Base-by-base conservation (phyloP, 495 filamentous ascomycete species). In the Xylaria acuta region DNA sequence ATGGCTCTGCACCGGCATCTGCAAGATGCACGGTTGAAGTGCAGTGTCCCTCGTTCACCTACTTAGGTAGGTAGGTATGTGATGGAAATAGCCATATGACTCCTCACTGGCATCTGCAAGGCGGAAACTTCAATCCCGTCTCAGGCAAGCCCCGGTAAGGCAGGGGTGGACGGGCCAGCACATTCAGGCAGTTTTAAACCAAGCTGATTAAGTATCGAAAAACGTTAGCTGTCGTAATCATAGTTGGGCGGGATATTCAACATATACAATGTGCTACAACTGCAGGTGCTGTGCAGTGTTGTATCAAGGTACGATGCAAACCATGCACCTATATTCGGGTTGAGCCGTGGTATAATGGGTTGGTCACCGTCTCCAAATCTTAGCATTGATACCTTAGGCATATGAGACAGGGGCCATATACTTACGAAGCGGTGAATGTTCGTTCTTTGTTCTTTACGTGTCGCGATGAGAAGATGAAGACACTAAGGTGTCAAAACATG, bases 41-140 rank as follows among this genome's bases (percentile, higher is more conserved):
- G 58, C 30, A n/a, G 34, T 43, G 66, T n/a, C 20, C 32, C 58
- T 60, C n/a, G 34, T 22, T 38, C 38, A 36, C 58, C 34, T 60
- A 38, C 58, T 60, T 60, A 11, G 58, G 34, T 56, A 38, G 32
- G 30, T 56, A 32, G 36, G 36, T 56, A 32, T 56, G 5, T 36
- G 25, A 40, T 32, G 5, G 49, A 56, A n/a, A n/a, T 2, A 67
- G 65, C 43, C 65, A 67, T 53, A 67, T 67, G 65, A 40, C 65
- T 56, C 22, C 11, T 34, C 68, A 64, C 30, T 41, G 58, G 25
- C 45, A 53, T 53, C 43, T 70, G 54, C 66, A 70, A 69, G 41
- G 51, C 56, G 41, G 56, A 36, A 60, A 62, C 54, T 54, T n/a
- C 43, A 38, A 47, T 67, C 64, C 41, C 54, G 54, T 69, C 40